Evolutionary conservation across 1,284 basidiomycete species (phyloP).

Genomic region (Trametes pubescens): DNA sequence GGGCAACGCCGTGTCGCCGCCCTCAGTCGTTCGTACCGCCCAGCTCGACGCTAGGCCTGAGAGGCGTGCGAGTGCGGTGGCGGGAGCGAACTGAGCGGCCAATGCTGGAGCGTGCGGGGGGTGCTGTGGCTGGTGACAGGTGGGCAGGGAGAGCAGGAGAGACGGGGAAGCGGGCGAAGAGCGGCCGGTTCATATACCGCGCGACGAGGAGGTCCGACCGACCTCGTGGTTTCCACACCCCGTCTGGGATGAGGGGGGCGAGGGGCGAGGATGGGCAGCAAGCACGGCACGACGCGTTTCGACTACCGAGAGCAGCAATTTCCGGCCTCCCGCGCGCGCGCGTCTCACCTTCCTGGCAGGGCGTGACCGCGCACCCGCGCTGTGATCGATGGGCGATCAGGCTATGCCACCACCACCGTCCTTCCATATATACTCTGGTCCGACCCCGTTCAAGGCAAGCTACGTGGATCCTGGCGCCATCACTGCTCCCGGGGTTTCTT

Average conservation of each 20-base stretch:
- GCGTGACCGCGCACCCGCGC: slow-evolving; percentile 19
- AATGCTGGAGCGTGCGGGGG: neutral
- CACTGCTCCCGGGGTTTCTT: slow-evolving; percentile 7
- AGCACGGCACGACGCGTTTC: slow-evolving; percentile 2
- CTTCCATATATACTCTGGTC: neutral
- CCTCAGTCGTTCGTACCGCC: neutral
- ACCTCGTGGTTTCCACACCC: slow-evolving; percentile 30
- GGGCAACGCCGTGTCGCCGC: neutral
- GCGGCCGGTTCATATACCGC: slow-evolving; percentile 25
- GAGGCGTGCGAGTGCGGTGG: slow-evolving; percentile 1
- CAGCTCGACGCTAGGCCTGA: neutral
- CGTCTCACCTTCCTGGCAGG: slow-evolving; percentile 12
- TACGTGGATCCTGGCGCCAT: slow-evolving; percentile 14
- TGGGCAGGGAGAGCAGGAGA: neutral
- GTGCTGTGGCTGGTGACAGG: neutral
- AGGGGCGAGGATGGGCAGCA: slow-evolving; percentile 17
- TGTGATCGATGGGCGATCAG: slow-evolving; percentile 26
- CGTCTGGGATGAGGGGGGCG: slow-evolving; percentile 10
- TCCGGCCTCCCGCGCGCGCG: slow-evolving; percentile 18
- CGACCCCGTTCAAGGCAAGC: neutral
- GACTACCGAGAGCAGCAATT: slow-evolving; percentile 15
- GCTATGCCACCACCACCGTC: slow-evolving; percentile 2
- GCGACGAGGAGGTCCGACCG: slow-evolving; percentile 20
- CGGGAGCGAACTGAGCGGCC: slow-evolving; percentile 14
- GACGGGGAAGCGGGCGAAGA: slow-evolving; percentile 2